Evolutionary conservation across 495 filamentous ascomycete species (phyloP).

Genomic region (Penicillium riverlandense): DNA sequence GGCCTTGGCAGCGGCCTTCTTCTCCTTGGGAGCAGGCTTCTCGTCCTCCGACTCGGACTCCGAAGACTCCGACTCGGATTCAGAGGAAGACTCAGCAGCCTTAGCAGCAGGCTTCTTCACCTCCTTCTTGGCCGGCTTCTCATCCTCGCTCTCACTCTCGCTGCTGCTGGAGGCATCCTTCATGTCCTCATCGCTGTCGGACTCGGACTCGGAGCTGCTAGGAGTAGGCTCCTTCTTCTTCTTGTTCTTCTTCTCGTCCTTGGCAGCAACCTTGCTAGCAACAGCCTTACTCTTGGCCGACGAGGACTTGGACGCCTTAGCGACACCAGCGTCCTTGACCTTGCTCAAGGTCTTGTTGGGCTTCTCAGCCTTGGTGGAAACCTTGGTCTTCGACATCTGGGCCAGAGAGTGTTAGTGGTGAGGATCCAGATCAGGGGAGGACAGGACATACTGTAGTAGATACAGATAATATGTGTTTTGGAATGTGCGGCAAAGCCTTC

Average conservation of each 20-base stretch:
- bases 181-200: constrained; percentile 34
- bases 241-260: constrained; percentile 35
- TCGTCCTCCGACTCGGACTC: constrained; percentile 27
- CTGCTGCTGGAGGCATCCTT: constrained; percentile 27
- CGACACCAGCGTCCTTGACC: constrained; percentile 46
- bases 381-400: constrained; percentile 50
- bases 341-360: constrained; percentile 42
- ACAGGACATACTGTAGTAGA: constrained; percentile 10
- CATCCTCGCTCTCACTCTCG: constrained; percentile 27
- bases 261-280: constrained; percentile 35
- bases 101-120: constrained; percentile 15
- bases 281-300: constrained; percentile 46
- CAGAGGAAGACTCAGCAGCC: constrained; percentile 16
- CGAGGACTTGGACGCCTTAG: constrained; percentile 41
- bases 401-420: constrained; percentile 6
- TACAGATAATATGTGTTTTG: constrained; percentile 12
- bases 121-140: constrained; percentile 29
- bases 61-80: constrained; percentile 9
- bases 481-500: constrained; percentile 35
- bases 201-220: constrained; percentile 42
- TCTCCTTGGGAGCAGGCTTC: constrained; percentile 30
- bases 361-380: constrained; percentile 37
- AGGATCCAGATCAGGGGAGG: not conserved
- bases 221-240: constrained; percentile 44
- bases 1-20: constrained; percentile 21